Evolutionary conservation across 176 grass and related monocot species (phyloP).

Genomic region (Oryza australiensis): DNA sequence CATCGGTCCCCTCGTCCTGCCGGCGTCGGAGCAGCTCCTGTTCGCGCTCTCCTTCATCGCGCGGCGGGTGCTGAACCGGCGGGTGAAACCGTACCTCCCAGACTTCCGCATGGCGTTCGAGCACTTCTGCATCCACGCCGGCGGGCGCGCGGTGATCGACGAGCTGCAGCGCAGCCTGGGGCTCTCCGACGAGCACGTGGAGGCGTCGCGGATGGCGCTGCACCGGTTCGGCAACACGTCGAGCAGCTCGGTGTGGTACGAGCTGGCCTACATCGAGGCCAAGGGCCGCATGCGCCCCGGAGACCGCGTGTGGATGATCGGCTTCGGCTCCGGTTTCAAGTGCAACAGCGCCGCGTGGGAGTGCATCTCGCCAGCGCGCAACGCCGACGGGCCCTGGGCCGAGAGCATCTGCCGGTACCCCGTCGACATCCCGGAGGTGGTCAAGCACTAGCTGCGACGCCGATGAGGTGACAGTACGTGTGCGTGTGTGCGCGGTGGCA

Average conservation of each 20-base stretch:
- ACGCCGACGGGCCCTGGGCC: slow-evolving; percentile 52
- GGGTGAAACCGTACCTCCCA: slow-evolving; percentile 72
- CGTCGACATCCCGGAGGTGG: slow-evolving; percentile 64
- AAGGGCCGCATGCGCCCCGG: slow-evolving; percentile 66
- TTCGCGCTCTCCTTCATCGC: slow-evolving; percentile 72
- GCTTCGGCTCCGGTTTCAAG: slow-evolving; percentile 88
- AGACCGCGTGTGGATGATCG: slow-evolving; percentile 80
- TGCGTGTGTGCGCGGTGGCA: not conserved
- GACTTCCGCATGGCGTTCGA: slow-evolving; percentile 90
- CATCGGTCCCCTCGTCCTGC: slow-evolving; percentile 63
- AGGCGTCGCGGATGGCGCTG: slow-evolving; percentile 90
- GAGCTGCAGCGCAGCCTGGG: slow-evolving; percentile 87
- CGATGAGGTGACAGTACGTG: not conserved
- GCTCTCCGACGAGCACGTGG: slow-evolving; percentile 70
- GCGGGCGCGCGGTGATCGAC: slow-evolving; percentile 84
- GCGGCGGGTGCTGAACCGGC: slow-evolving; percentile 44
- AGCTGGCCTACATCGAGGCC: slow-evolving; percentile 87
- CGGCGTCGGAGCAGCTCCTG: slow-evolving; percentile 73
- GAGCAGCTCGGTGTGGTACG: slow-evolving; percentile 94
- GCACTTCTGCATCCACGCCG: slow-evolving; percentile 98
- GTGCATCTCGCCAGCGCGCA: slow-evolving; percentile 50
- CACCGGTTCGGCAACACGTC: slow-evolving; percentile 97
- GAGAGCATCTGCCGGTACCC: slow-evolving; percentile 64
- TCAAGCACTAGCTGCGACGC: slow-evolving; percentile 51
- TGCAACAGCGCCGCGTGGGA: slow-evolving; percentile 93